Evolutionary conservation across 805 yeast genomes (phyloP), one percentile per base, ranked within the genome.

Genomic region (Wickerhamomyces chaumierensis): DNA sequence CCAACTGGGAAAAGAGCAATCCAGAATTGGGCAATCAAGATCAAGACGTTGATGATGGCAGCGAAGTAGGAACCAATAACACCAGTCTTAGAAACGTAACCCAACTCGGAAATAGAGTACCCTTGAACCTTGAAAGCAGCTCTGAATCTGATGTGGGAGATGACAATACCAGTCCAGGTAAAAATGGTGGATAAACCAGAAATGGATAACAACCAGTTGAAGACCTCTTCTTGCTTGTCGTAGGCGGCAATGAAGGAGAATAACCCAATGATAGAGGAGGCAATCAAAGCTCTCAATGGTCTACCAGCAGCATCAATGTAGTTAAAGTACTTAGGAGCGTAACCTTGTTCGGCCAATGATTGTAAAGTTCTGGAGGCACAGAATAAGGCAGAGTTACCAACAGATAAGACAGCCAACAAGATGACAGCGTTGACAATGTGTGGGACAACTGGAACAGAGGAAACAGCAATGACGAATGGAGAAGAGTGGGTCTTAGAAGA

Each of bases 401-500:
- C 88, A 7, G 87, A 80, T 39, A 79, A 58, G 20, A 81, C 85
- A 3, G 88, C 78, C 41, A 81, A 58, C 61, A 81, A 63, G 47
- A 81, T 79, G 33, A 81, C 85, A 17, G 76, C 84, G 54, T 81
- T 81, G 65, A 81, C 78, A 44, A 81, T 72, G 38, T 78, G 74
- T 37, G 88, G 88, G 36, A 80, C 67, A 33, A 75, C 81, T 36
- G 61, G 62, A 46, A 81, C 81, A 39, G 68, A 61, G 23, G 68
- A 62, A 40, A 80, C 73, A 32, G 88, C 86, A 57, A 81, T 69
- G 47, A 81, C 88, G 53, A 80, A 81, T 19, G 90, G 90, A 15
- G 88, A 81, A 21, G 84, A 78, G 29, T 58, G 61, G 21, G 77
- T 59, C 20, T 41, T 42, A 33, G 75, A 70, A 46, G 75, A 74